Evolutionary conservation across 2,329 filamentous ascomycete genomes (phyloP), one percentile per base, ranked within the genome.

Genomic region (Aquanectria penicillioides): DNA sequence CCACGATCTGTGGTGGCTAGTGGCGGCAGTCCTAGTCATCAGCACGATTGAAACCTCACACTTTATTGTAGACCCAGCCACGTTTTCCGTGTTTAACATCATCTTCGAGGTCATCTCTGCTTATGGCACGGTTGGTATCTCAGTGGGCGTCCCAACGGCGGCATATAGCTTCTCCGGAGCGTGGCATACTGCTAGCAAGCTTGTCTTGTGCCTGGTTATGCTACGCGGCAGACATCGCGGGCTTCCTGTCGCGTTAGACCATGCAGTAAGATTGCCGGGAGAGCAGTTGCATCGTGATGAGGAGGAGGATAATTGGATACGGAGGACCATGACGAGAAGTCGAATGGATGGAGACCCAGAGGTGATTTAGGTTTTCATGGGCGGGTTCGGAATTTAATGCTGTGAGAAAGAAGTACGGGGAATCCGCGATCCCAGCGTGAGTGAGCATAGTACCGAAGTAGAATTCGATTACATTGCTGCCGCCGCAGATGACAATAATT

Each of bases 1-100:
- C 25, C 86, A 90, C 70, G 88, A 90, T 67, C 77, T 90, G 13
- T 90, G 88, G 87, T 86, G 82, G 77, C 83, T 90, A 12, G 82
- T 86, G 3, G 72, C 89, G 0, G 84, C 86, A 2, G 80, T 88
- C 11, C 78, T 89, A 46, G 71, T 86, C 26, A 87, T 90, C 53
- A 80, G 81, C 50, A 81, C 85, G 31, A 85, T 88, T 40, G 88
- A 90, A 70, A 83, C 83, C 13, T 73, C 75, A 5, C 81, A 86
- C 55, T 86, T 85, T 49, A 74, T 80, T 1, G 66, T n/a, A n/a
- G n/a, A n/a, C 70, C 5, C 79, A 86, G 51, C 85, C 85, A 0
- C 73, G 81, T 71, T 34, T 88, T 82, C 69, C 83, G 82, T 86
- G 5, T 88, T 89, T 70, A 88, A 86, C 63, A 80, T 89, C 54